These are phyloP conservation scores for Pleomassaria siparia DNA, from an alignment of 2,329 filamentous ascomycete species.

Conservation along the genomic window DNA sequence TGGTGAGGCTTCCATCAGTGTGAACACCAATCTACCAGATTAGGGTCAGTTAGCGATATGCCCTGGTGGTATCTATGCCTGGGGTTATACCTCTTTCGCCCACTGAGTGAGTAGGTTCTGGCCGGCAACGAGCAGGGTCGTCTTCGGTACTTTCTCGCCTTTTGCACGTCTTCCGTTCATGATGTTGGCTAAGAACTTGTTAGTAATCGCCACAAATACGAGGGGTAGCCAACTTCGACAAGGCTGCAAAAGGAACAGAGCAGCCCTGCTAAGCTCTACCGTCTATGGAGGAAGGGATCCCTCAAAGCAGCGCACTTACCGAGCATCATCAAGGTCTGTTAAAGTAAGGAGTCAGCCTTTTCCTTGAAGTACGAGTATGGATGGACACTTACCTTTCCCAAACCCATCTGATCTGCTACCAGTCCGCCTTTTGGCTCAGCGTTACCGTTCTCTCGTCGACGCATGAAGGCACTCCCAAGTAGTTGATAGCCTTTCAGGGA, in stretches of 20 bases:
- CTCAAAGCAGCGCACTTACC: constrained; percentile 14
- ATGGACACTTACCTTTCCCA: constrained; percentile 33
- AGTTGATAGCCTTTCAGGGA: constrained; percentile 55
- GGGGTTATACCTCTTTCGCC: no score
- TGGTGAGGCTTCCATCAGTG: constrained; percentile 14
- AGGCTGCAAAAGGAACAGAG: not conserved
- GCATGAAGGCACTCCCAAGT: constrained; percentile 57
- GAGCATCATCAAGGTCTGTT: constrained; percentile 37
- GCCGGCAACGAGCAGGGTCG: constrained; percentile 49
- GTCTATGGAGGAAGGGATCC: not conserved
- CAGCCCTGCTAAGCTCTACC: not conserved
- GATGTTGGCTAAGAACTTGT: constrained; percentile 42
- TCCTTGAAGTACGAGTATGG: not conserved
- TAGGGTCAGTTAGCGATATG: no score
- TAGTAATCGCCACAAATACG: not conserved
- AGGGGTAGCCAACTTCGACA: not conserved
- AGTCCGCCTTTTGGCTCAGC: constrained; percentile 45
- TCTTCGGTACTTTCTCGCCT: constrained; percentile 17
- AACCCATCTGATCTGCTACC: constrained; percentile 46
- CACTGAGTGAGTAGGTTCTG: constrained; percentile 47
- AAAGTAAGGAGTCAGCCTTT: not conserved
- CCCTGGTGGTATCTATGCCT: no score
- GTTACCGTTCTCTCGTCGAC: constrained; percentile 48
- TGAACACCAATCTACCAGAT: constrained; percentile 36
- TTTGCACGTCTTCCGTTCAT: constrained; percentile 39